These are phyloP conservation scores for Herpetomonas tarakana DNA, from an alignment of 208 protist species.

Conservation along the genomic window DNA sequence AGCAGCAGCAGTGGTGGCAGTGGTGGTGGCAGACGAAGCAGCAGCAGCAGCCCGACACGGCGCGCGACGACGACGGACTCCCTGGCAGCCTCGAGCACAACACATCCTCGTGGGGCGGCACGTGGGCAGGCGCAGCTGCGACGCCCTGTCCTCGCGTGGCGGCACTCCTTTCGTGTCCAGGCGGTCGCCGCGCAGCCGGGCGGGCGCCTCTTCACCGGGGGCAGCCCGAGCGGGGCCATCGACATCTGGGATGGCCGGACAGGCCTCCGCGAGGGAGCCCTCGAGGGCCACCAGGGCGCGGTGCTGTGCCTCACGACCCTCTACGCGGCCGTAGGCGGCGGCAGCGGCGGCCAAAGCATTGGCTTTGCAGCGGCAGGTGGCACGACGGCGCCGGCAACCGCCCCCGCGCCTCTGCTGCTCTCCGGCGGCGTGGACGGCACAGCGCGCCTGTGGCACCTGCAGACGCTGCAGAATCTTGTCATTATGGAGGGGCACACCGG, in stretches of 20 bases:
- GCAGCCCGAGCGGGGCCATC: conserved; percentile 28
- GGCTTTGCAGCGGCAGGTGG: too few species aligned
- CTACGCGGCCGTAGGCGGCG: background rate
- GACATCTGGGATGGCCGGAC: conserved; percentile 48
- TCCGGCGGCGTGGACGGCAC: conserved; percentile 35
- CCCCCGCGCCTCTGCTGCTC: conserved; percentile 21
- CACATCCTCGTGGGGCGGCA: too few species aligned
- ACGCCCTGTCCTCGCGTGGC: conserved; percentile 35
- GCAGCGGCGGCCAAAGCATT: background rate
- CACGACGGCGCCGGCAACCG: background rate
- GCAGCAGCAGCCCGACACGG: too few species aligned
- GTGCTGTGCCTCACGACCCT: conserved; percentile 28
- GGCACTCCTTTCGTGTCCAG: conserved; percentile 21
- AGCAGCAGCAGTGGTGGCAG: too few species aligned
- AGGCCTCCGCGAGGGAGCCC: conserved; percentile 19
- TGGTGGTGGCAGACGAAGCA: too few species aligned
- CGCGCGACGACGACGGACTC: too few species aligned
- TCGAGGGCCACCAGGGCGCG: conserved; percentile 29
- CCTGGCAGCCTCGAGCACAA: too few species aligned
- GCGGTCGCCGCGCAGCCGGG: conserved; percentile 21
- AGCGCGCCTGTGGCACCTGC: conserved; percentile 38
- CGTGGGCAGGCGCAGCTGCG: conserved; percentile 13
- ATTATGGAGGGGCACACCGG: conserved; percentile 38
- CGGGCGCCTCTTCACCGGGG: conserved; percentile 37
- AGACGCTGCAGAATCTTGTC: conserved; percentile 33